phyloP scores from a whole-genome alignment of 2,329 filamentous ascomycete species.

The Atkinsonella hypoxylon region DNA sequence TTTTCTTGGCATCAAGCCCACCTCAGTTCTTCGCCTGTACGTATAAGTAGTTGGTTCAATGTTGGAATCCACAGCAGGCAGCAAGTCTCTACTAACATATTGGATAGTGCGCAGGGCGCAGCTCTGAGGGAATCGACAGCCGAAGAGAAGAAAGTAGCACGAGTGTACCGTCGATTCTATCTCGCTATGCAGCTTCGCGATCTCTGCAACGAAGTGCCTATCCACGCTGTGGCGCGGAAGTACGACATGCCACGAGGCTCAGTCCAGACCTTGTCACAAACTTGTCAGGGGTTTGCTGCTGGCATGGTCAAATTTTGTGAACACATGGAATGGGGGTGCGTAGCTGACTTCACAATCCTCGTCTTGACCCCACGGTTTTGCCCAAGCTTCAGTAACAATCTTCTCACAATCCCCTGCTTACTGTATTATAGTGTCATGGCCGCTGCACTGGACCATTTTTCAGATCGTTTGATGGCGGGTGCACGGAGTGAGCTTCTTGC shows the following conservation, averaged over 20 bases:
- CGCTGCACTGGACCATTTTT: constrained; percentile 63
- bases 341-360: constrained; percentile 1
- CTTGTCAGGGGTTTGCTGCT: constrained; percentile 66
- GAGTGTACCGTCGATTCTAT: constrained; percentile 62
- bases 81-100: constrained; percentile 3
- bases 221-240: constrained; percentile 56
- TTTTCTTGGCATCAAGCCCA: constrained; percentile 57
- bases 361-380: neutral
- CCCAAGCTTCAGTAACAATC: too few relatives aligned
- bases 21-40: constrained; percentile 54
- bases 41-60: constrained; percentile 12
- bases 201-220: constrained; percentile 63
- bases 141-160: constrained; percentile 46
- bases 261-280: constrained; percentile 61
- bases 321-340: constrained; percentile 59
- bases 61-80: constrained; percentile 5
- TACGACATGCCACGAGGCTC: constrained; percentile 59
- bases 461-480: constrained; percentile 60
- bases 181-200: constrained; percentile 67
- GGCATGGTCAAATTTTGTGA: constrained; percentile 73
- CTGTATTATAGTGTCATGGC: constrained; percentile 44
- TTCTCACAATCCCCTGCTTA: constrained; percentile 5
- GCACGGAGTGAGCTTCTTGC: constrained; percentile 59
- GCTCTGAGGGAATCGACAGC: constrained; percentile 49
- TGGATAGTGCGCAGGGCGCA: constrained; percentile 52